phyloP scores from a whole-genome alignment of 2,329 filamentous ascomycete genomes.

The Colletotrichum tofieldiae region DNA sequence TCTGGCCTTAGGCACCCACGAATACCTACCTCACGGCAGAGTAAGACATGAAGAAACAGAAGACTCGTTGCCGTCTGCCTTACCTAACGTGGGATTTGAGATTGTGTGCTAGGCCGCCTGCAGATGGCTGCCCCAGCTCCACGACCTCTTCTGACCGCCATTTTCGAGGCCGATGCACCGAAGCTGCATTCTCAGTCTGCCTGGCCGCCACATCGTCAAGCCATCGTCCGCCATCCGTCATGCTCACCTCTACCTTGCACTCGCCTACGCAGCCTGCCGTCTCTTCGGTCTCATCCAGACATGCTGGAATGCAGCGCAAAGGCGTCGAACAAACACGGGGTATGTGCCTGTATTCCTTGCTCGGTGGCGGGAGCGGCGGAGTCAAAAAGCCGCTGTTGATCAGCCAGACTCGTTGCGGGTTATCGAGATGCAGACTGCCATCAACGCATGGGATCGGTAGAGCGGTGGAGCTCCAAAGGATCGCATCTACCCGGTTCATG shows the following conservation, averaged over 20 bases:
- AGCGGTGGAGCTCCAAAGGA: background rate
- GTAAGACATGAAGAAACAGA: background rate
- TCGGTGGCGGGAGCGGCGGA: too few species aligned
- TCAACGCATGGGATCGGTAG: background rate
- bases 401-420: background rate
- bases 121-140: background rate
- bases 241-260: background rate
- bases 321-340: background rate
- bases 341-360: too few species aligned
- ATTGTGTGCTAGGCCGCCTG: background rate
- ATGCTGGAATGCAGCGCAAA: background rate
- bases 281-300: background rate
- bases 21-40: background rate
- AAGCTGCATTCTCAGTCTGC: background rate
- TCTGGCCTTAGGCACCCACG: background rate
- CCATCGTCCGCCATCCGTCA: background rate
- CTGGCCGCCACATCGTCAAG: background rate
- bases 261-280: background rate
- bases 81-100: background rate
- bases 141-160: constrained; percentile 4
- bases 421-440: background rate
- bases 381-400: background rate
- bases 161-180: background rate
- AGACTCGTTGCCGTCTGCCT: too few species aligned
- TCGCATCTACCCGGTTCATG: background rate